Percentiles rank a stretch among this genome's conserved stretches.
phyloP scores from a whole-genome alignment of 495 filamentous ascomycete genomes.

The Aspergillus homomorphus region DNA sequence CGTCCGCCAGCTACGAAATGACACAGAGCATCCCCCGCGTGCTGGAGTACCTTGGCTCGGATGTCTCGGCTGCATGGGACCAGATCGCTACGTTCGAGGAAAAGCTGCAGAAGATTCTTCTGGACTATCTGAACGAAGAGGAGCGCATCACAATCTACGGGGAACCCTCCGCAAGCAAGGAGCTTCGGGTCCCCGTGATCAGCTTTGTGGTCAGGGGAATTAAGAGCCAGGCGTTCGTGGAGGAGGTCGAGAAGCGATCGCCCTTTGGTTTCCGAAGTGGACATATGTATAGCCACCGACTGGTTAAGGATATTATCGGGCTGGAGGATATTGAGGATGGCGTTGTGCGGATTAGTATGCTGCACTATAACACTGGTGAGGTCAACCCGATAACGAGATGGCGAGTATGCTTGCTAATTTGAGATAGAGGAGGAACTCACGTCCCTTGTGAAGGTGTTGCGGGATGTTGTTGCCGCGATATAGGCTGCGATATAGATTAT shows the following conservation, averaged over 20 bases:
- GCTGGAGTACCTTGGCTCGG: constrained; percentile 50
- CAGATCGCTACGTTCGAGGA: constrained; percentile 57
- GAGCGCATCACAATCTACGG: constrained; percentile 56
- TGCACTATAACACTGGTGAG: constrained; percentile 75
- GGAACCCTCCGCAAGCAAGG: constrained; percentile 39
- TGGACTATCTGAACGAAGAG: constrained; percentile 50
- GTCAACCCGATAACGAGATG: constrained; percentile 2
- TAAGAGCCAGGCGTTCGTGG: constrained; percentile 56
- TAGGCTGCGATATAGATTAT: background rate
- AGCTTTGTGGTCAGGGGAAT: constrained; percentile 61
- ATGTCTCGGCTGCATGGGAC: constrained; percentile 41
- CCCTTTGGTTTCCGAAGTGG: constrained; percentile 64
- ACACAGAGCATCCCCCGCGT: constrained; percentile 56
- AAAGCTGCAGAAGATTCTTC: constrained; percentile 53
- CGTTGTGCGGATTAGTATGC: constrained; percentile 65
- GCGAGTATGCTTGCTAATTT: background rate
- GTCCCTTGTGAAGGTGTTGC: constrained; percentile 1
- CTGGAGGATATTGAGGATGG: constrained; percentile 53
- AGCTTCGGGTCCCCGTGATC: constrained; percentile 58
- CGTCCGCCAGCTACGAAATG: constrained; percentile 65
- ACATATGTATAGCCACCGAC: constrained; percentile 61
- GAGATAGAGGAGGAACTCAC: background rate
- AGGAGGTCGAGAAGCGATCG: constrained; percentile 54
- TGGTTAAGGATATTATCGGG: constrained; percentile 58
- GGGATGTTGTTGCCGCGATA: background rate